phyloP scores from a whole-genome alignment of 305 asterid genomes.

The Striga hermonthica region DNA sequence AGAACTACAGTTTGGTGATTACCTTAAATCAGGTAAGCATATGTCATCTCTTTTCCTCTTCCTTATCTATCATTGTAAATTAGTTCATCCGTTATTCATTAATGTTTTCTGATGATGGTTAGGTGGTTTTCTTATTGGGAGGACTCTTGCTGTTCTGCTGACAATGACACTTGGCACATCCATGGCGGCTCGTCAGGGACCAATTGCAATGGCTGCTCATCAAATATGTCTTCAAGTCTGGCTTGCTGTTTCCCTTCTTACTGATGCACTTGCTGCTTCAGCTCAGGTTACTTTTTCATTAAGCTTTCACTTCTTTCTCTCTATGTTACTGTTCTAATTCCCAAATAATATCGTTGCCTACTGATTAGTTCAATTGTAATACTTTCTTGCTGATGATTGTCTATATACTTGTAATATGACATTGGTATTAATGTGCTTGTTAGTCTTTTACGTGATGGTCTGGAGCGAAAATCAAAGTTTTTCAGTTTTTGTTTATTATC shows the following conservation, averaged over 20 bases:
- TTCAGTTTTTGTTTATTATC: neutral
- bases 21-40: constrained; percentile 76
- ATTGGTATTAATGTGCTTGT: neutral
- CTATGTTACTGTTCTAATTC: constrained; percentile 11
- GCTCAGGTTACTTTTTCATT: constrained; percentile 61
- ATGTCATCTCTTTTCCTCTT: neutral
- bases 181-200: constrained; percentile 98
- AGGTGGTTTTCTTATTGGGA: constrained; percentile 94
- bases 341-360: neutral
- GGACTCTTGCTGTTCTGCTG: constrained; percentile 83
- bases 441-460: too few species aligned
- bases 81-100: neutral
- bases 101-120: constrained; percentile 22
- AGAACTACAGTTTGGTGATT: constrained; percentile 70
- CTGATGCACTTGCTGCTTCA: constrained; percentile 85
- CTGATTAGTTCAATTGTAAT: neutral
- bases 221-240: constrained; percentile 92
- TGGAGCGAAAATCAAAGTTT: too few species aligned
- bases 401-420: neutral
- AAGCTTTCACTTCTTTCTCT: constrained; percentile 7
- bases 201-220: constrained; percentile 93
- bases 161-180: constrained; percentile 86
- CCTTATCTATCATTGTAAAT: neutral
- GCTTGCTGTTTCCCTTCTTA: constrained; percentile 91
- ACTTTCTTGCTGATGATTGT: neutral